These are phyloP conservation scores for Penicillium turbatum DNA, from an alignment of 495 filamentous ascomycete genomes.

Conservation along the genomic window DNA sequence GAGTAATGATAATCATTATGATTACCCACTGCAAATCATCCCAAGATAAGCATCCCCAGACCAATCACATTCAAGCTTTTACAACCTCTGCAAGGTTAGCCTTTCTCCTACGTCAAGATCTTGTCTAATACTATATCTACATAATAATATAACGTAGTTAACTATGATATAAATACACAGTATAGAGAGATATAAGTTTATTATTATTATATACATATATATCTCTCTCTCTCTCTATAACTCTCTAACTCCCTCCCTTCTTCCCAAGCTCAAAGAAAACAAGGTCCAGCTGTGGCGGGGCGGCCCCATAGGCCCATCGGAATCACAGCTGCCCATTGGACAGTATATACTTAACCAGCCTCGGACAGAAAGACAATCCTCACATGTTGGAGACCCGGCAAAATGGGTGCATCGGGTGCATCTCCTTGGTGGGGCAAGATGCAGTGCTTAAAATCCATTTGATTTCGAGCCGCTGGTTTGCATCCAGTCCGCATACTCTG, in stretches of 20 bases:
- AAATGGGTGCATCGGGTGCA: slow-evolving; percentile 3
- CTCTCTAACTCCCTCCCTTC: neutral
- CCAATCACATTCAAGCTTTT: slow-evolving; percentile 37
- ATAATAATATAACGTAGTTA: too few relatives aligned
- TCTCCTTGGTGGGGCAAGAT: slow-evolving; percentile 13
- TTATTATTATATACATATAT: too few relatives aligned
- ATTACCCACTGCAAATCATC: slow-evolving; percentile 24
- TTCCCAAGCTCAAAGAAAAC: slow-evolving; percentile 1
- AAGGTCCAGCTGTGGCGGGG: slow-evolving; percentile 1
- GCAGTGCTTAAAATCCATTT: slow-evolving; percentile 21
- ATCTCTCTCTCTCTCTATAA: too few relatives aligned
- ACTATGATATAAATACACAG: too few relatives aligned
- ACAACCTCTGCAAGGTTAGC: slow-evolving; percentile 35
- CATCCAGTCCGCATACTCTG: neutral
- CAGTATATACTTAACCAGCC: neutral
- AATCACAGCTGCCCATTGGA: neutral
- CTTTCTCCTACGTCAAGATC: slow-evolving; percentile 40
- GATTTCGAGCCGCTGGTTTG: slow-evolving; percentile 9
- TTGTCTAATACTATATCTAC: too few relatives aligned
- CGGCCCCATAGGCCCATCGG: slow-evolving; percentile 4
- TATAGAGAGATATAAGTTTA: too few relatives aligned
- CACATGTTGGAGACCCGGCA: slow-evolving; percentile 8
- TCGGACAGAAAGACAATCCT: neutral
- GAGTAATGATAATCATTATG: slow-evolving; percentile 31
- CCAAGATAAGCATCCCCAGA: slow-evolving; percentile 32